Base-by-base conservation (phyloP, 495 filamentous ascomycete genomes). In the Podospora anserina region DNA sequence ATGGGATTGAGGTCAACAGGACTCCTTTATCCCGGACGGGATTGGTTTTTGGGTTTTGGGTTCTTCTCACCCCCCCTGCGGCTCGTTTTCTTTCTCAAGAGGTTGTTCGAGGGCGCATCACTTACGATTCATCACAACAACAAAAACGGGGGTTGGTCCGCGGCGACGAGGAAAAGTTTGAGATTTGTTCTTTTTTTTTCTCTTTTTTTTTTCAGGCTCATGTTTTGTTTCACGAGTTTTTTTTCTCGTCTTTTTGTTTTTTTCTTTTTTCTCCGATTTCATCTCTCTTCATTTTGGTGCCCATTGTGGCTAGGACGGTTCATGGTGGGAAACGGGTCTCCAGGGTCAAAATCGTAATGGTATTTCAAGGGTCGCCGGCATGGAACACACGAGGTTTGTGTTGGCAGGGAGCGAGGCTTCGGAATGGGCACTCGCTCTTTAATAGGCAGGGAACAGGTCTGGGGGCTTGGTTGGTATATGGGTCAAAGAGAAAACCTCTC, bases 1-100 rank as follows among this genome's bases (percentile, higher is more conserved):
- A 49, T 49, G 19, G 26, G 56, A 59, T 61, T 26, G 59, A 61
- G 61, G 61, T n/a, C 68, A 72, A 75, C 72, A 72, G 72, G 64
- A 71, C 70, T 71, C 69, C 39, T 49, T 49, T 56, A 32, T 69
- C 27, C 60, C 60, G 66, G 30, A 16, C 19, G 61, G 62, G 53
- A 70, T 58, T 65, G 68, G 63, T 59, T 62, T 69, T 63, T 68
- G 65, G 65, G 69, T 58, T n/a, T 49, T 39, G 53, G 60, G 61
- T 63, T 30, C 20, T 49, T 49, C 39, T 49, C 39, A n/a, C 19
- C 16, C 27, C 27, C 27, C 27, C 32, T 39, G 27, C 53, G 27
- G 27, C 59, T 61, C 28, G 16, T 32, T 61, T 61, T 61, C 59
- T 61, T 61, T 18, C 34, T 32, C 32, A 39, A 39, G 23, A 23